Conservation (phyloP, 2,329 filamentous ascomycete genomes). For the Phialophora tarda region DNA sequence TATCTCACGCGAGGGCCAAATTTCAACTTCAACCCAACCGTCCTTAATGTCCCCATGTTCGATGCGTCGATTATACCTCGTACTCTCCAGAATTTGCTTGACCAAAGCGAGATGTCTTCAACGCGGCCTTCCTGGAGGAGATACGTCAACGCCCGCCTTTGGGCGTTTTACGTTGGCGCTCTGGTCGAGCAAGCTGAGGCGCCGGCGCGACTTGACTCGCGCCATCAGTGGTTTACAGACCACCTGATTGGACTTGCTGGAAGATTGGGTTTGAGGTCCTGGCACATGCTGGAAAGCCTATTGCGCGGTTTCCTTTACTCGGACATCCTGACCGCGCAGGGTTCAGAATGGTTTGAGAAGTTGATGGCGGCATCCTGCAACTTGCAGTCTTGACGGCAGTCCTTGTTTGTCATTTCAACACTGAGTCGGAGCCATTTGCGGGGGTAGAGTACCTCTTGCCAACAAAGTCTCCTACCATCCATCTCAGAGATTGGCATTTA, state of each 20-base stretch:
- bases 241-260: conserved; percentile 7
- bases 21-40: conserved; percentile 15
- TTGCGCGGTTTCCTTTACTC: conserved; percentile 15
- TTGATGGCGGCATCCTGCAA: background rate
- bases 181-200: conserved; percentile 14
- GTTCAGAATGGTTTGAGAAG: conserved; percentile 10
- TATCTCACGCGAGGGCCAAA: conserved; percentile 15
- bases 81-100: conserved; percentile 7
- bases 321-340: conserved; percentile 7
- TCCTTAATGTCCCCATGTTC: conserved; percentile 24
- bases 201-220: background rate
- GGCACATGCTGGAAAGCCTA: background rate
- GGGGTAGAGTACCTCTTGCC: no score
- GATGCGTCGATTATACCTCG: conserved; percentile 15
- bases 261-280: background rate
- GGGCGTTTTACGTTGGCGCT: conserved; percentile 26
- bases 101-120: conserved; percentile 2
- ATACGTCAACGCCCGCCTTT: conserved; percentile 23
- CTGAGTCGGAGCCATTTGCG: background rate
- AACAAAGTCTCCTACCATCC: no score
- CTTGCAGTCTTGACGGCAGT: background rate
- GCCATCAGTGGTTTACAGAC: background rate
- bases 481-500: no score
- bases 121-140: conserved; percentile 10
- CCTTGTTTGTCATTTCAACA: background rate